phyloP scores from a whole-genome alignment of 2,329 filamentous ascomycete genomes.

The Aspergillus caelatus region DNA sequence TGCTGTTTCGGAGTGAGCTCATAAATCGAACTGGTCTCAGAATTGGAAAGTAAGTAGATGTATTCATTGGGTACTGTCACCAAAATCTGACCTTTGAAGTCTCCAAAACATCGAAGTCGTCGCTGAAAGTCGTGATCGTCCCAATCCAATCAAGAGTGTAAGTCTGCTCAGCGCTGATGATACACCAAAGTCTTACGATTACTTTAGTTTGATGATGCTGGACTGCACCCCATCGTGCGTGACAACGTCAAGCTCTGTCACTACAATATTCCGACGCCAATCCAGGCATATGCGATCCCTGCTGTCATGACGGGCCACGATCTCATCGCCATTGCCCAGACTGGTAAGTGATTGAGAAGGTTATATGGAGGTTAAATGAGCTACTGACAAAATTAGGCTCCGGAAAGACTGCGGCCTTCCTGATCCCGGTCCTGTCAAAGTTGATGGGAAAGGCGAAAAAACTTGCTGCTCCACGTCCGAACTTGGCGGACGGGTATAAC shows the following conservation, averaged over 20 bases:
- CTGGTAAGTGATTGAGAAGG: slow-evolving; percentile 63
- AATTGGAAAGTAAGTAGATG: slow-evolving; percentile 60
- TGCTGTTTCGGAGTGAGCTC: slow-evolving; percentile 68
- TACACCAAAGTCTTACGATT: neutral
- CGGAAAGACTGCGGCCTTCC: slow-evolving; percentile 91
- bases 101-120: slow-evolving; percentile 54
- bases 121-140: slow-evolving; percentile 51
- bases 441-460: slow-evolving; percentile 96
- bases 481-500: slow-evolving; percentile 58
- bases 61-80: neutral
- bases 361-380: neutral
- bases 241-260: slow-evolving; percentile 74
- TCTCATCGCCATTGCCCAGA: slow-evolving; percentile 87
- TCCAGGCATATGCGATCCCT: slow-evolving; percentile 83
- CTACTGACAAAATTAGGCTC: slow-evolving; percentile 66
- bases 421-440: slow-evolving; percentile 85
- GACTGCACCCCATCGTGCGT: slow-evolving; percentile 80
- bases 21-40: slow-evolving; percentile 60
- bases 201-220: slow-evolving; percentile 69
- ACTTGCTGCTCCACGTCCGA: slow-evolving; percentile 74
- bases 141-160: slow-evolving; percentile 55
- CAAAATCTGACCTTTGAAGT: slow-evolving; percentile 28
- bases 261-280: slow-evolving; percentile 76
- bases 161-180: slow-evolving; percentile 27
- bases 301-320: slow-evolving; percentile 77